Conservation (phyloP, 2,329 filamentous ascomycete species). For the Talaromyces amestolkiae region DNA sequence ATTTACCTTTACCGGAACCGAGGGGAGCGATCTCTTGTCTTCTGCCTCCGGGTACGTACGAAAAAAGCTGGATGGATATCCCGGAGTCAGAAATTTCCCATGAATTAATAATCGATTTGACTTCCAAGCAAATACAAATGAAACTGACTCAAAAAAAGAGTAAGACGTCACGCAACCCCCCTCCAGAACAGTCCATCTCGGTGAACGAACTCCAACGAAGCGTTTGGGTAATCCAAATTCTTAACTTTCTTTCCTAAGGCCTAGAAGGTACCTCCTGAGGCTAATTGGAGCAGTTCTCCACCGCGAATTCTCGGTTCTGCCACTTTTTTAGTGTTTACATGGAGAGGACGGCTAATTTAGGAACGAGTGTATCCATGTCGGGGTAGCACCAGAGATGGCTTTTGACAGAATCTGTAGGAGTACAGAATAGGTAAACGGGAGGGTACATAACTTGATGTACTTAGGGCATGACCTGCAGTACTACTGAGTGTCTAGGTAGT, state of each 20-base stretch:
- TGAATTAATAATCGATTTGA: conserved; percentile 5
- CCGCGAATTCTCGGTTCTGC: neutral
- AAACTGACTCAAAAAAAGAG: neutral
- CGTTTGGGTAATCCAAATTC: neutral
- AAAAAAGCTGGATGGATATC: neutral
- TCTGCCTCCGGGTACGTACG: neutral
- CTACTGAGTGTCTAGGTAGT: neutral
- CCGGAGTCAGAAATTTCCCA: conserved; percentile 3
- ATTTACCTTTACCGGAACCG: neutral
- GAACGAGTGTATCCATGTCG: neutral
- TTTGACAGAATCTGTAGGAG: neutral
- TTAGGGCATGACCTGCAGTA: neutral
- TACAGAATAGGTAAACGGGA: neutral
- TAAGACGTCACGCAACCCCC: conserved; percentile 1
- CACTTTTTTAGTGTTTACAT: neutral
- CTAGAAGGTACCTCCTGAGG: neutral
- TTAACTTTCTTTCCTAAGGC: neutral
- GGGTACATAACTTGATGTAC: neutral
- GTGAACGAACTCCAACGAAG: neutral
- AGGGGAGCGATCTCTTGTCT: conserved; percentile 1
- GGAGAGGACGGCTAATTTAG: conserved; percentile 1
- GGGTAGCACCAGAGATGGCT: neutral
- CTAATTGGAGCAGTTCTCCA: conserved; percentile 9
- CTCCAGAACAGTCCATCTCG: neutral
- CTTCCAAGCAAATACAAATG: neutral